Evolutionary conservation across 176 grass and related monocot species (phyloP).

Genomic region (Miscanthus lutarioriparius): DNA sequence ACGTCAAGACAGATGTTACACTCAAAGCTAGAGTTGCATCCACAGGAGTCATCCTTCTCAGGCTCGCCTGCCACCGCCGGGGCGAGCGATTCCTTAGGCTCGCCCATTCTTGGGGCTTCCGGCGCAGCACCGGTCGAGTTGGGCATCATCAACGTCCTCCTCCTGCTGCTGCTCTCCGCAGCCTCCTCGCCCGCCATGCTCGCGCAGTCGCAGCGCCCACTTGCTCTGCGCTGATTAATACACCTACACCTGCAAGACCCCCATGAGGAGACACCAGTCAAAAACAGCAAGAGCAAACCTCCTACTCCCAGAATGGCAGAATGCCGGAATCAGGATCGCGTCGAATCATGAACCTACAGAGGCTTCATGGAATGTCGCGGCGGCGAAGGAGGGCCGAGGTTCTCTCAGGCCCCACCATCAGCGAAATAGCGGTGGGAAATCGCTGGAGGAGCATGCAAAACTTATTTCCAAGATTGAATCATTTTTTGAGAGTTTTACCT

Average conservation of each 20-base stretch:
- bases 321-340: background rate
- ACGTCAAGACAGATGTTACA: constrained; percentile 87
- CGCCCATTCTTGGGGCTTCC: background rate
- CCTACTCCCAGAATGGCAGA: background rate
- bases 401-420: constrained; percentile 1
- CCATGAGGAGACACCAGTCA: background rate
- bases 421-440: background rate
- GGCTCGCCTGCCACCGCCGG: too few relatives aligned
- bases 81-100: background rate
- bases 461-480: background rate
- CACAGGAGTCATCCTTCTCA: constrained; percentile 32
- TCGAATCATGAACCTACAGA: background rate
- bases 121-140: background rate
- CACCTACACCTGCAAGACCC: background rate
- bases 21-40: constrained; percentile 60
- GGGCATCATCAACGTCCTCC: background rate
- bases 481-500: too few relatives aligned
- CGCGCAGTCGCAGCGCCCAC: background rate
- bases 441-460: background rate
- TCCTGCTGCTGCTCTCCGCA: constrained; percentile 21
- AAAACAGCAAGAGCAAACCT: background rate
- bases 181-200: constrained; percentile 35
- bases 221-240: background rate
- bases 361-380: background rate
- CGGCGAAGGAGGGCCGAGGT: background rate